phyloP scores from a whole-genome alignment of 352 stramenopile genomes.

The Phytophthora tentaculata region DNA sequence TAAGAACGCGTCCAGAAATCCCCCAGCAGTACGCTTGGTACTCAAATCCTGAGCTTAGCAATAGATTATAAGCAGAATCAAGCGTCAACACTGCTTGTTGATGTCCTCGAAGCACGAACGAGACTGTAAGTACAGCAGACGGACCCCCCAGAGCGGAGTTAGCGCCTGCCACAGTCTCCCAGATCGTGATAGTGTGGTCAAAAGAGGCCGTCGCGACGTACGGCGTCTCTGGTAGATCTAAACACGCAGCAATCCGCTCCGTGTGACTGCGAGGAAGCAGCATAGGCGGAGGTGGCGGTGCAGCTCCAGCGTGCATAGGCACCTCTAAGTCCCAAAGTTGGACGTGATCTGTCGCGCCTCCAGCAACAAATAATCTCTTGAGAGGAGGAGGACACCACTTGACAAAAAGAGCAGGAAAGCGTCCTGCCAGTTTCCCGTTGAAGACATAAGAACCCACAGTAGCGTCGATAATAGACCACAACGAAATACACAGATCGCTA shows the following conservation, averaged over 20 bases:
- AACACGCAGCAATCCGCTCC: conserved; percentile 60
- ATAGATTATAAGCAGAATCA: conserved; percentile 56
- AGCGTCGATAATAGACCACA: conserved; percentile 76
- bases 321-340: conserved; percentile 78
- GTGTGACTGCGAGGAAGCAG: conserved; percentile 38
- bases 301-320: conserved; percentile 31
- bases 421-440: conserved; percentile 60
- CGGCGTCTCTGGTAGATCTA: conserved; percentile 59
- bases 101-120: conserved; percentile 71
- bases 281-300: conserved; percentile 37
- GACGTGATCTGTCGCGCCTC: conserved; percentile 42
- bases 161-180: conserved; percentile 53
- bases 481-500: conserved; percentile 59
- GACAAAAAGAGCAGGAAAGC: conserved; percentile 54
- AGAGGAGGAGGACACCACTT: conserved; percentile 60
- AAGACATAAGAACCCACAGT: conserved; percentile 67
- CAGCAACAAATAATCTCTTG: conserved; percentile 56
- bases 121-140: conserved; percentile 41
- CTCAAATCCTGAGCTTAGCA: conserved; percentile 85
- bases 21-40: conserved; percentile 86
- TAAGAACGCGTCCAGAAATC: conserved; percentile 46
- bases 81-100: conserved; percentile 68
- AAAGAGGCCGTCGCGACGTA: conserved; percentile 80
- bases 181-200: conserved; percentile 78
- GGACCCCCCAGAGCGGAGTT: conserved; percentile 29